Evolutionary conservation across 2,329 filamentous ascomycete genomes (phyloP).

Genomic region (Phialophora chinensis): DNA sequence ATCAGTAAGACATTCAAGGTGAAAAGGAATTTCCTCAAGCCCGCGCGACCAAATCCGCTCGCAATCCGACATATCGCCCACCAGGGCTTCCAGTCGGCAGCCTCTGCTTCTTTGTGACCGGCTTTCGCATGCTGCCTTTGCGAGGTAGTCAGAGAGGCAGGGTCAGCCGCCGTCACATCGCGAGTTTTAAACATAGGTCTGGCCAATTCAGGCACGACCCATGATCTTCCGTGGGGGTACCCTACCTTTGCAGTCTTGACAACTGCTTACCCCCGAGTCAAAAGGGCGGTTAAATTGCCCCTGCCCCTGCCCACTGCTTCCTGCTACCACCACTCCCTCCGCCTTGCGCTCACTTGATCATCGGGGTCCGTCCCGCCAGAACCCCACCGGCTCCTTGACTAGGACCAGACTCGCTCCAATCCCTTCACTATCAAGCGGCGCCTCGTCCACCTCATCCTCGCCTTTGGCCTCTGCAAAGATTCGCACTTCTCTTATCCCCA

Average conservation of each 20-base stretch:
- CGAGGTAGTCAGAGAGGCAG: no score
- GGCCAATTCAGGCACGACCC: background rate
- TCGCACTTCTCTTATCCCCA: conserved; percentile 33
- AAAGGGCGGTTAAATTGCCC: background rate
- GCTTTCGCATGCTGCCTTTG: no score
- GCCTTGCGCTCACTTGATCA: background rate
- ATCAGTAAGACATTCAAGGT: no score
- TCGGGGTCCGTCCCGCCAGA: conserved; percentile 9
- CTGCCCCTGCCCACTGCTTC: no score
- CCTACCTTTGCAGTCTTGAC: background rate
- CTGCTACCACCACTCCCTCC: background rate
- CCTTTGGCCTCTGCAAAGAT: conserved; percentile 25
- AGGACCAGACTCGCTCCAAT: conserved; percentile 32
- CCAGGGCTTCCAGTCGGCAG: no score
- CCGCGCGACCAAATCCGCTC: no score
- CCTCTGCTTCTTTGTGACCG: no score
- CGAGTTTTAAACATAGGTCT: no score
- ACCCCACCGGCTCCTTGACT: conserved; percentile 17
- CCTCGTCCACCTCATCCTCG: conserved; percentile 27
- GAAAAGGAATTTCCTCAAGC: no score
- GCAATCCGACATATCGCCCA: no score
- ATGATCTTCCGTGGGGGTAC: background rate
- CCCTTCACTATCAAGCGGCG: conserved; percentile 31
- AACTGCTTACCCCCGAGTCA: background rate
- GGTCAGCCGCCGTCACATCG: no score